Base-by-base conservation (phyloP, 1,284 basidiomycete species). In the Microbotryum saponariae region DNA sequence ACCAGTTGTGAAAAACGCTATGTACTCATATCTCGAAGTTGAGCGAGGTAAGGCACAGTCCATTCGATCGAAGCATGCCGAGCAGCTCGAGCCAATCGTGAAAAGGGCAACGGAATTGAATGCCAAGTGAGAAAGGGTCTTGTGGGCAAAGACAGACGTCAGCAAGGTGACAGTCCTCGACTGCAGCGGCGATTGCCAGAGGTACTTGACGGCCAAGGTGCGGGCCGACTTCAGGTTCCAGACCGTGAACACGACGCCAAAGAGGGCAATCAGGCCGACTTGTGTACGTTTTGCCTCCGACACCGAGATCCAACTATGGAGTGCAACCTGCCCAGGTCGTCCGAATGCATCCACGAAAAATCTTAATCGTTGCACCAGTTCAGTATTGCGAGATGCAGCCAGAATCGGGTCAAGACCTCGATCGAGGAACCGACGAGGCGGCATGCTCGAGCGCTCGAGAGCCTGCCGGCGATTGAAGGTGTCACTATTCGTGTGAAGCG, bases 81-180 rank as follows among this genome's bases (percentile, higher is more conserved):
- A 49, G 12, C 51, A 48, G 6, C 52, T 18, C 2, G 62, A 37
- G 4, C 62, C 63, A 42, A 70, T 59, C 4, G 60, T 57, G 59
- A 49, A 66, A n/a, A 68, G 53, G 3, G 66, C 68, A 20, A 70
- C 45, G 18, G 66, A 64, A 58, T 70, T 70, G 62, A 70, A 70
- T 8, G 56, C 59, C 55, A 70, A 58, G 49, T 70, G 68, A 4
- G 57, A 42, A 14, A 63, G 18, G 0, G 62, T 59, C 60, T 61
- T 45, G 51, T 70, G 68, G 6, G 66, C 62, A 51, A 70, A 70
- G 7, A 62, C 50, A 12, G 59, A 61, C 10, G 64, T 66, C 20
- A 70, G 53, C 2, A 62, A 48, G 6, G 68, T 68, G 14, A 62
- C n/a, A 5, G 58, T 33, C n/a, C 45, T 44, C 3, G 52, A 50